Percentiles rank a stretch among this genome's conserved stretches.
Evolutionary conservation across 2,329 filamentous ascomycete species (phyloP).

Genomic region (Lojkania enalia): DNA sequence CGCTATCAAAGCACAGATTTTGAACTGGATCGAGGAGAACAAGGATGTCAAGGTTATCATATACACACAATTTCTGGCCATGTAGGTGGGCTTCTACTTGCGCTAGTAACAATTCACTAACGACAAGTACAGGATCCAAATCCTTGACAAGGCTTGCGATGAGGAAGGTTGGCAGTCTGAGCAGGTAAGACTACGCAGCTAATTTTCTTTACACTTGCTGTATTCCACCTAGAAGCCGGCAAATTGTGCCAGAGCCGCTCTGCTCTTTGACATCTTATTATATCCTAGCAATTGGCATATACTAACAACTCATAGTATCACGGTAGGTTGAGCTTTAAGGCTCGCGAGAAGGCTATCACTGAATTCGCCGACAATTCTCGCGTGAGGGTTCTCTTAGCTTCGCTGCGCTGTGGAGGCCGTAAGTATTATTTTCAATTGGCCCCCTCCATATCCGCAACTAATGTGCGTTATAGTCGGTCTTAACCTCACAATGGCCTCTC

Average conservation of each 20-base stretch:
- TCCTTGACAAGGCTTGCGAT: slow-evolving; percentile 56
- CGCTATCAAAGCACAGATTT: slow-evolving; percentile 50
- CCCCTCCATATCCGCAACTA: neutral
- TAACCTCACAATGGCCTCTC: slow-evolving; percentile 61
- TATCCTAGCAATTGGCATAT: no score
- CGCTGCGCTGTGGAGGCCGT: slow-evolving; percentile 60
- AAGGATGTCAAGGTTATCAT: slow-evolving; percentile 60
- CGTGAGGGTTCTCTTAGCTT: slow-evolving; percentile 57
- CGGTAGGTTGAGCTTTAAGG: slow-evolving; percentile 52
- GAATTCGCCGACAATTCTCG: slow-evolving; percentile 49
- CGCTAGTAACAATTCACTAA: no score
- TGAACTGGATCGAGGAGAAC: slow-evolving; percentile 51
- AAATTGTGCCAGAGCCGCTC: no score
- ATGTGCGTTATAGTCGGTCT: slow-evolving; percentile 47
- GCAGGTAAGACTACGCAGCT: no score
- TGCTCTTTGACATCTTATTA: no score
- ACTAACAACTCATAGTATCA: slow-evolving; percentile 45
- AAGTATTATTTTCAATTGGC: slow-evolving; percentile 12
- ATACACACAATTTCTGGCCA: slow-evolving; percentile 62
- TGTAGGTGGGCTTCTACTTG: no score
- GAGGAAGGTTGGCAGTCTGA: slow-evolving; percentile 54
- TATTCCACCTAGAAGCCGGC: no score
- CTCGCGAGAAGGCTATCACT: slow-evolving; percentile 52
- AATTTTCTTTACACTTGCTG: no score
- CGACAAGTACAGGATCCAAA: slow-evolving; percentile 50